phyloP scores from a whole-genome alignment of 2,329 filamentous ascomycete species.

The Fusarium aywerte region DNA sequence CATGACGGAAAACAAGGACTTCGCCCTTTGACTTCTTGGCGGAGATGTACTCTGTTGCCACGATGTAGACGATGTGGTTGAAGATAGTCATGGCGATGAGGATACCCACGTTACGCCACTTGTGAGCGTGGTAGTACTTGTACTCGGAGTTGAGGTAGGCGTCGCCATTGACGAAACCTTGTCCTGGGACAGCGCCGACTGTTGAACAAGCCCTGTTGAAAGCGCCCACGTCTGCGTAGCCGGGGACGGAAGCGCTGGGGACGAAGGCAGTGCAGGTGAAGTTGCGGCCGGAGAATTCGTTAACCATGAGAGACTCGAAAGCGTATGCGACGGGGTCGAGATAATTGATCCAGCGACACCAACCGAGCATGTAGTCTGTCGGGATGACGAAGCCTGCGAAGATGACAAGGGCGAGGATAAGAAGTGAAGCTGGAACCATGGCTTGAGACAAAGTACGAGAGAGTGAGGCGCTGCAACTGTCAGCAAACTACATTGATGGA shows the following conservation, averaged over 20 bases:
- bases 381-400: slow-evolving; percentile 63
- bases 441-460: slow-evolving; percentile 66
- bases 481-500: not conserved
- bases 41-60: slow-evolving; percentile 59
- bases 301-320: slow-evolving; percentile 73
- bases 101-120: slow-evolving; percentile 69
- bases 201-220: slow-evolving; percentile 58
- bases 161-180: slow-evolving; percentile 57
- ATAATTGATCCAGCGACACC: slow-evolving; percentile 76
- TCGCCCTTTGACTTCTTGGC: slow-evolving; percentile 70
- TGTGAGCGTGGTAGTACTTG: slow-evolving; percentile 59
- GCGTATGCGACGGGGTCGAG: slow-evolving; percentile 73
- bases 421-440: slow-evolving; percentile 55
- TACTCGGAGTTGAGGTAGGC: slow-evolving; percentile 60
- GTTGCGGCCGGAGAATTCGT: slow-evolving; percentile 65
- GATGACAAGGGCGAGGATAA: slow-evolving; percentile 50
- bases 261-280: slow-evolving; percentile 43
- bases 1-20: slow-evolving; percentile 67
- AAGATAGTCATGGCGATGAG: slow-evolving; percentile 62
- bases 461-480: slow-evolving; percentile 39
- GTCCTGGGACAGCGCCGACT: slow-evolving; percentile 60
- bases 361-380: slow-evolving; percentile 65
- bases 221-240: slow-evolving; percentile 45
- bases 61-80: slow-evolving; percentile 60
- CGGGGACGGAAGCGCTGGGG: slow-evolving; percentile 42